These are phyloP conservation scores for Dentiscutata heterogama DNA, from an alignment of 371 early-diverging fungal species.

Conservation along the genomic window DNA sequence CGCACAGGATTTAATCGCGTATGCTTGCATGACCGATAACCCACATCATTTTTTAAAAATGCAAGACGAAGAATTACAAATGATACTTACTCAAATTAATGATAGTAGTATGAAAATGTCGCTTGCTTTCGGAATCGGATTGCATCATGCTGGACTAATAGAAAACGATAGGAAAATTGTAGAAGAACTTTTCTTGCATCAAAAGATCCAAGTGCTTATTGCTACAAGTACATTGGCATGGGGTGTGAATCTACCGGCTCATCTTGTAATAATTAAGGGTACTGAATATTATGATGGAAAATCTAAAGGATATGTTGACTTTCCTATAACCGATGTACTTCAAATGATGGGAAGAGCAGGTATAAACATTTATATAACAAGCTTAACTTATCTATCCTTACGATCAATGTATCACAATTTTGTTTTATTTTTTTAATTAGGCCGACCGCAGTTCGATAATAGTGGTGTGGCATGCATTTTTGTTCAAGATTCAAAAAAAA, in stretches of 20 bases:
- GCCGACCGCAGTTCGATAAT: conserved; percentile 97
- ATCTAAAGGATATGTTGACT: conserved; percentile 89
- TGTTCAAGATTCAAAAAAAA: conserved; percentile 92
- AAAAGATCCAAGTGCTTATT: conserved; percentile 96
- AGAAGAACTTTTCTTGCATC: conserved; percentile 93
- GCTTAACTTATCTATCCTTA: not conserved
- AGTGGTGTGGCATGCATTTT: conserved; percentile 89
- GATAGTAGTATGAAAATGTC: conserved; percentile 84
- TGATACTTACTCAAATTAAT: conserved; percentile 70
- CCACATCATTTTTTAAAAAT: conserved; percentile 92
- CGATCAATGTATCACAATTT: not conserved
- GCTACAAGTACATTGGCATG: conserved; percentile 99
- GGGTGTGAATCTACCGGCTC: conserved; percentile 99
- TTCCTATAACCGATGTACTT: conserved; percentile 94
- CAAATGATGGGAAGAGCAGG: conserved; percentile 99
- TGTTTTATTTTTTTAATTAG: conserved; percentile 12
- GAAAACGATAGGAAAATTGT: conserved; percentile 89
- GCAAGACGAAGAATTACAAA: conserved; percentile 84
- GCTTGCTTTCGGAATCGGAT: conserved; percentile 96
- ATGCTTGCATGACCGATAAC: conserved; percentile 91
- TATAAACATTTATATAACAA: conserved; percentile 21
- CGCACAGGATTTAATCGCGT: conserved; percentile 93
- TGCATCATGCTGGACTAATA: conserved; percentile 98
- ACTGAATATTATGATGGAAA: conserved; percentile 97
- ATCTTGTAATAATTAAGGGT: conserved; percentile 98